Evolutionary conservation across 148 eudicot genomes (phyloP), one percentile per base, ranked within the genome.

Genomic region (Silene conica): DNA sequence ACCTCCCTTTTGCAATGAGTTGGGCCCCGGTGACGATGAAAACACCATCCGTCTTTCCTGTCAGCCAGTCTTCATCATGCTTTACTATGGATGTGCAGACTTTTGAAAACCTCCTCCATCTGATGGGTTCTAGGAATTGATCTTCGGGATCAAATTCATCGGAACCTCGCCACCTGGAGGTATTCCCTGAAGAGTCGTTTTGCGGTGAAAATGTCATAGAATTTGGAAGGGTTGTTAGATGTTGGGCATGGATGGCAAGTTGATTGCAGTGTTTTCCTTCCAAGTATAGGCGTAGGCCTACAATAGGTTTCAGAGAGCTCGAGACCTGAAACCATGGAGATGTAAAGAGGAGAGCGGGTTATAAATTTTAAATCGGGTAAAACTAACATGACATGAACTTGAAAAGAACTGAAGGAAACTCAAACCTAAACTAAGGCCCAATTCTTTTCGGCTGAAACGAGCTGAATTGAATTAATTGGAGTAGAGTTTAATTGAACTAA

Each of bases 1-100:
- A 94, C 58, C 88, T 81, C 18, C 98, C 98, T 69, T 89, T 91
- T 43, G 85, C 84, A n/a, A 89, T 62, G 72, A 94, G 90, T 71
- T 91, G 98, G 7, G 97, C 98, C n/a, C 98, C 97, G 0, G 92
- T 94, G 13, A 91, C 98, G 3, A 94, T 77, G 82, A 83, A 91
- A 28, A 89, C 96, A 43, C 97, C 97, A 4, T 73, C 70, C 28
- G 81, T 74, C 25, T 81, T 75, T 2, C 82, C 77, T 31, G 78
- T 78, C 41, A 83, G 14, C 98, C 98, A 94, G 61, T 74, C 77
- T 0, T 93, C 92, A 57, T 94, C 91, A 12, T 88, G 90, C 79
- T 86, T 87, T 41, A 94, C 97, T 0, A 69, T 77, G 2, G 92
- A 81, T 22, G 97, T 85, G 80, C 98, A 94, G 31, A 91, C 84